phyloP scores from a whole-genome alignment of 208 protist genomes.

The Acanthamoeba triangularis region DNA sequence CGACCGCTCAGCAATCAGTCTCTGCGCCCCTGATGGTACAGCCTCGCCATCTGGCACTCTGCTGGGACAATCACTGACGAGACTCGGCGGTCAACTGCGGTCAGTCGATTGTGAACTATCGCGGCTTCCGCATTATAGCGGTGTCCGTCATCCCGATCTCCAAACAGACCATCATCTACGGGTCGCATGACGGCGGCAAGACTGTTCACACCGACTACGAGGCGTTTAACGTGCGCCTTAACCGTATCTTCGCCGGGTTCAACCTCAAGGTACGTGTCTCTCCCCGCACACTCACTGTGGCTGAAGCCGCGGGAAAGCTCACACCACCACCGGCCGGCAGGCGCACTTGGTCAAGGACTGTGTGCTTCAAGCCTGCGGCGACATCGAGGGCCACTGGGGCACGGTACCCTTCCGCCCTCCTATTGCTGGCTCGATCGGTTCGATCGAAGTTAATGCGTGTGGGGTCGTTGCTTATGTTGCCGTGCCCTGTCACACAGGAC shows the following conservation, averaged over 20 bases:
- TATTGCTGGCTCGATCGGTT: not conserved
- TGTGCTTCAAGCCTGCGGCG: conserved; percentile 35
- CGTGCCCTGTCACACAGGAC: not conserved
- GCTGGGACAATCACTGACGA: not conserved
- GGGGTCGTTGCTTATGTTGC: too few species aligned
- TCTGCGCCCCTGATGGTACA: conserved; percentile 64
- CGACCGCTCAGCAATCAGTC: not conserved
- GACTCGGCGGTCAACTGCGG: not conserved
- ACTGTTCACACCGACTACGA: conserved; percentile 74
- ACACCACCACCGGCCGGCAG: not conserved
- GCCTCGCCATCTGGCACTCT: not conserved
- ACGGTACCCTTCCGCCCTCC: not conserved
- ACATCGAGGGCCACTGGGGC: conserved; percentile 67
- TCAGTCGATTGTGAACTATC: conserved; percentile 73
- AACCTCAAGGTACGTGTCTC: conserved; percentile 43
- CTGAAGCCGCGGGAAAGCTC: not conserved
- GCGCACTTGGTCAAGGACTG: conserved; percentile 51
- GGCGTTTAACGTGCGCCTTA: conserved; percentile 55
- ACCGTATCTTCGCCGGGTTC: conserved; percentile 45
- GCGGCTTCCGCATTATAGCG: conserved; percentile 64
- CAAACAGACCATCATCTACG: conserved; percentile 66
- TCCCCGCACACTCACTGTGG: not conserved
- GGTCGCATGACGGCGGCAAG: conserved; percentile 65
- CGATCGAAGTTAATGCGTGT: not conserved
- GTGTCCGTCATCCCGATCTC: conserved; percentile 74